These are phyloP conservation scores for Phytophthora aleatoria DNA, from an alignment of 352 stramenopile genomes.

Conservation along the genomic window DNA sequence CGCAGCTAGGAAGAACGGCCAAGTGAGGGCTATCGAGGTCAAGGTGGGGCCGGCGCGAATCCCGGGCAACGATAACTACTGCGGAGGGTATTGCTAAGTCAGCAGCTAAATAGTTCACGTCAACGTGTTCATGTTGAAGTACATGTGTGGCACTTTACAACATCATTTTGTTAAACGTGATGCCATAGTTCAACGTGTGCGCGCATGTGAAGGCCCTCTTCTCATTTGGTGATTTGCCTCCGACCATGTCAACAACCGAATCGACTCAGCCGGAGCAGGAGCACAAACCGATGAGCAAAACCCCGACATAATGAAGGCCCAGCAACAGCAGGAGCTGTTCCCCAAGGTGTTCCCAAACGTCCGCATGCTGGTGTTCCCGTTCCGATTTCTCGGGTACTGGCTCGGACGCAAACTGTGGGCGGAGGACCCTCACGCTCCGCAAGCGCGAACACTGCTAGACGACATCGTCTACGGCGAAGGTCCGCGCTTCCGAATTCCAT, in stretches of 20 bases:
- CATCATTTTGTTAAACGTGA: no score
- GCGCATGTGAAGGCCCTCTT: not conserved
- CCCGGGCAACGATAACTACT: slow-evolving; percentile 45
- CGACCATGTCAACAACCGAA: not conserved
- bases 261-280: not conserved
- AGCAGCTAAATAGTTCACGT: not conserved
- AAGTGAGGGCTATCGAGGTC: slow-evolving; percentile 55
- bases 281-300: not conserved
- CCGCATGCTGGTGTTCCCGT: slow-evolving; percentile 36
- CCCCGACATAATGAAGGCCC: not conserved
- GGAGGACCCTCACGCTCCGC: slow-evolving; percentile 15
- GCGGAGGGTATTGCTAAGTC: slow-evolving; percentile 64
- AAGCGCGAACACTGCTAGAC: slow-evolving; percentile 30
- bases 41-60: slow-evolving; percentile 52
- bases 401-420: slow-evolving; percentile 32
- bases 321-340: slow-evolving; percentile 25
- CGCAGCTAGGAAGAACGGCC: slow-evolving; percentile 40
- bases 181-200: no score
- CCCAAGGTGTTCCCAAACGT: slow-evolving; percentile 36
- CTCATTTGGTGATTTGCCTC: not conserved
- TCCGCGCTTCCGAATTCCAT: slow-evolving; percentile 55
- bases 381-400: slow-evolving; percentile 42
- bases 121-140: not conserved
- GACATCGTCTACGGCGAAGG: slow-evolving; percentile 58
- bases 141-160: not conserved